Evolutionary conservation across 2,329 filamentous ascomycete species (phyloP), one percentile per base, ranked within the genome.

Genomic region (Pezizomycotina sp.): DNA sequence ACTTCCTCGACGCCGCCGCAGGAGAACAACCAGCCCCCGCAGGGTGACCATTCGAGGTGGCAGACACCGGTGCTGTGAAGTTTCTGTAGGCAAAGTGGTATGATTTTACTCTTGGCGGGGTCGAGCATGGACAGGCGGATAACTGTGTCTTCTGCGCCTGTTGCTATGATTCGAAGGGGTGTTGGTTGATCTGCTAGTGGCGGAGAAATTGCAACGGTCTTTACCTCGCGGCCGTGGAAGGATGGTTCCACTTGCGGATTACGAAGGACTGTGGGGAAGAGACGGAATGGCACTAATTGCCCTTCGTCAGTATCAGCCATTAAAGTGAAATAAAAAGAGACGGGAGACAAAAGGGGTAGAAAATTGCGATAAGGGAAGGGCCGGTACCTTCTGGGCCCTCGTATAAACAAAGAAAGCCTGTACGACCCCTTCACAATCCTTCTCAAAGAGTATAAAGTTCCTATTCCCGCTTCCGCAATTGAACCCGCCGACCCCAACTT

Each of bases 1-100:
- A 95, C 77, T 56, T 98, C 86, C 55, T 93, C 86, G 43, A 73
- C 75, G 0, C 84, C 89, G 4, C 71, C 82, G 50, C 81, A 84
- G 47, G 80, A 92, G 54, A 95, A 78, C 2, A 98, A 67, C 48
- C 76, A 77, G 1, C 62, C 56, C 2, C 75, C 69, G 29, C 69
- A 65, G 0, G 56, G 53, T 2, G 77, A 71, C 80, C 82, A 95
- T 42, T 67, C 67, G 1, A 92, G 61, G 43, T 74, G 68, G 55
- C 93, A 86, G 5, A 95, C 70, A 0, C 86, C 89, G 0, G 82
- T 76, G 2, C 72, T 76, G 53, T 98, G 89, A 36, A 70, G 71
- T 47, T 81, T 75, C 13, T 92, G 56, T 0, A 75, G 71, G 6
- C 72, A 68, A 14, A 33, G 27, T 21, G 20, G 31, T 18, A n/a